A percentile compares a stretch with the other conserved stretches of the same genome.
Conservation (phyloP, 352 stramenopile genomes). For the Pythium coloratum region DNA sequence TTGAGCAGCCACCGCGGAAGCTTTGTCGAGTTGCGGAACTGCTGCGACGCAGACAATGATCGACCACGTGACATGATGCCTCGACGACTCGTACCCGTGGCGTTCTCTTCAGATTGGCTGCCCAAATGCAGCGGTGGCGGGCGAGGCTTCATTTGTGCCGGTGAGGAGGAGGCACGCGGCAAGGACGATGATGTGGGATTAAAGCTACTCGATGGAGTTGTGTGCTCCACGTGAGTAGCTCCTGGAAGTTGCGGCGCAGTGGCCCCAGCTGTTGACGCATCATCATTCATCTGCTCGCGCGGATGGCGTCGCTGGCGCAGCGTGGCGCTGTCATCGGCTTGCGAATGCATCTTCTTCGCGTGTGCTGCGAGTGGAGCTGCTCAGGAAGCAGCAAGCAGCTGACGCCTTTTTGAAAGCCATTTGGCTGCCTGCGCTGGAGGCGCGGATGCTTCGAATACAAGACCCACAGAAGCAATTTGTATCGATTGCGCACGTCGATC, state of each 20-base stretch:
- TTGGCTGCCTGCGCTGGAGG: not conserved
- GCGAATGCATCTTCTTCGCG: conserved; percentile 1
- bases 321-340: not conserved
- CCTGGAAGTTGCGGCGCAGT: not conserved
- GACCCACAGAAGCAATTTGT: not conserved
- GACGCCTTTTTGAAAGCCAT: conserved; percentile 4
- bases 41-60: too few species aligned
- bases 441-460: conserved; percentile 1
- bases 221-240: not conserved
- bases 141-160: not conserved
- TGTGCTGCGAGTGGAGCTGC: not conserved
- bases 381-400: not conserved
- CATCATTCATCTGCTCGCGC: not conserved
- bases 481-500: not conserved
- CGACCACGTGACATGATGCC: conserved; percentile 8
- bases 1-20: conserved; percentile 20
- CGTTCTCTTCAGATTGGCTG: not conserved
- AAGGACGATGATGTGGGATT: conserved; percentile 2
- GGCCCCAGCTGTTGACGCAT: conserved; percentile 18
- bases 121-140: conserved; percentile 15
- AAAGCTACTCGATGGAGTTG: not conserved
- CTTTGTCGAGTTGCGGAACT: not conserved
- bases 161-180: not conserved
- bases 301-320: not conserved
- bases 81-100: not conserved